These are phyloP conservation scores for Cryphonectria radicalis DNA, from an alignment of 2,329 filamentous ascomycete genomes.

Conservation along the genomic window DNA sequence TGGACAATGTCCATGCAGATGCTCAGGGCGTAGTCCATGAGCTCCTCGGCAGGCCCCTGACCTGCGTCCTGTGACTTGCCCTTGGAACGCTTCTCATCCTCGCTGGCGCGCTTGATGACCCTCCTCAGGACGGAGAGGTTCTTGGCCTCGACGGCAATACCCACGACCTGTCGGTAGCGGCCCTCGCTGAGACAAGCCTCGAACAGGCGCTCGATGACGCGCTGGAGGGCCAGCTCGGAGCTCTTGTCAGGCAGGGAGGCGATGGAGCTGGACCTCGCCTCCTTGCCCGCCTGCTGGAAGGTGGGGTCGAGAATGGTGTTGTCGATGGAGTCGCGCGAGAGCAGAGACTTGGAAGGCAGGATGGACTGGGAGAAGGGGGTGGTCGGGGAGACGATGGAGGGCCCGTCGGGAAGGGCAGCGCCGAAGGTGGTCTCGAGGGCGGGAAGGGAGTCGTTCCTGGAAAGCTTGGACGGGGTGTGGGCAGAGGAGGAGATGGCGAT, in stretches of 20 bases:
- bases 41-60: conserved; percentile 75
- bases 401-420: conserved; percentile 66
- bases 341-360: conserved; percentile 88
- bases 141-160: conserved; percentile 93
- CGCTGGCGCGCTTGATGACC: conserved; percentile 86
- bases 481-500: conserved; percentile 71
- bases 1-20: conserved; percentile 99
- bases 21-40: conserved; percentile 94
- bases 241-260: conserved; percentile 69
- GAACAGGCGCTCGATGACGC: conserved; percentile 86
- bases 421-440: conserved; percentile 82
- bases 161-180: conserved; percentile 93
- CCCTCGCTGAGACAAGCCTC: conserved; percentile 85
- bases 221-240: conserved; percentile 79
- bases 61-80: conserved; percentile 58
- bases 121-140: conserved; percentile 85
- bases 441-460: conserved; percentile 56
- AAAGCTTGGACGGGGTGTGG: conserved; percentile 50
- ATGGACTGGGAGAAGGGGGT: conserved; percentile 95
- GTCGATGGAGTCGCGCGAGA: conserved; percentile 78
- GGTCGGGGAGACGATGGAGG: conserved; percentile 80
- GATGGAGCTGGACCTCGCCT: conserved; percentile 61
- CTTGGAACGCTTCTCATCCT: conserved; percentile 77
- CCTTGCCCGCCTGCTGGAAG: conserved; percentile 57
- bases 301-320: conserved; percentile 65